These are phyloP conservation scores for Rhizoctonia solani DNA, from an alignment of 1,284 basidiomycete genomes.

Conservation along the genomic window DNA sequence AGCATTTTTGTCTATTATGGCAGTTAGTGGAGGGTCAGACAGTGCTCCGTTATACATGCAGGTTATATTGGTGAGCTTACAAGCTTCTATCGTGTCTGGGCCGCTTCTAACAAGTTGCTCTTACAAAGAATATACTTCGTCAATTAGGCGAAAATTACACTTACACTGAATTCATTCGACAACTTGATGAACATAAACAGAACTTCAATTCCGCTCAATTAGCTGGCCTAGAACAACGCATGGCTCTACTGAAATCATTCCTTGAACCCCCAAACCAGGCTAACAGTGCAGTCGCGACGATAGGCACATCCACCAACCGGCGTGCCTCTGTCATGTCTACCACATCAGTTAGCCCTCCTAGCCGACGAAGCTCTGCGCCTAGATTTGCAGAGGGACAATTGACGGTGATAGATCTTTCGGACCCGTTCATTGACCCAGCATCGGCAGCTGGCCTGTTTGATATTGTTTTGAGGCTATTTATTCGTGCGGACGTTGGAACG, in stretches of 20 bases:
- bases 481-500: slow-evolving; percentile 61
- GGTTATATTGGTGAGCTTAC: slow-evolving; percentile 56
- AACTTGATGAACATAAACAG: slow-evolving; percentile 54
- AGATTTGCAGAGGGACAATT: slow-evolving; percentile 39
- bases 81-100: slow-evolving; percentile 30
- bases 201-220: slow-evolving; percentile 40
- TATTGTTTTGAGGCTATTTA: slow-evolving; percentile 65
- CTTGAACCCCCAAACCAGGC: slow-evolving; percentile 22
- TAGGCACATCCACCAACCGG: slow-evolving; percentile 1
- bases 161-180: slow-evolving; percentile 53
- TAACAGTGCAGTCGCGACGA: not conserved
- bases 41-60: slow-evolving; percentile 68
- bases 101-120: slow-evolving; percentile 40
- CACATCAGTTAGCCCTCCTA: not conserved
- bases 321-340: slow-evolving; percentile 34
- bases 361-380: slow-evolving; percentile 2
- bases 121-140: slow-evolving; percentile 48
- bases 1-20: slow-evolving; percentile 70
- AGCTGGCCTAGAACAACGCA: slow-evolving; percentile 39
- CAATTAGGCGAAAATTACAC: slow-evolving; percentile 55
- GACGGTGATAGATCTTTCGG: slow-evolving; percentile 55
- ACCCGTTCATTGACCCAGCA: slow-evolving; percentile 67
- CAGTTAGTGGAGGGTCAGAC: slow-evolving; percentile 58
- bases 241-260: slow-evolving; percentile 40
- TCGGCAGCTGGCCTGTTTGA: slow-evolving; percentile 73